Evolutionary conservation across 2,329 filamentous ascomycete genomes (phyloP).

Genomic region (Fusarium falciforme): DNA sequence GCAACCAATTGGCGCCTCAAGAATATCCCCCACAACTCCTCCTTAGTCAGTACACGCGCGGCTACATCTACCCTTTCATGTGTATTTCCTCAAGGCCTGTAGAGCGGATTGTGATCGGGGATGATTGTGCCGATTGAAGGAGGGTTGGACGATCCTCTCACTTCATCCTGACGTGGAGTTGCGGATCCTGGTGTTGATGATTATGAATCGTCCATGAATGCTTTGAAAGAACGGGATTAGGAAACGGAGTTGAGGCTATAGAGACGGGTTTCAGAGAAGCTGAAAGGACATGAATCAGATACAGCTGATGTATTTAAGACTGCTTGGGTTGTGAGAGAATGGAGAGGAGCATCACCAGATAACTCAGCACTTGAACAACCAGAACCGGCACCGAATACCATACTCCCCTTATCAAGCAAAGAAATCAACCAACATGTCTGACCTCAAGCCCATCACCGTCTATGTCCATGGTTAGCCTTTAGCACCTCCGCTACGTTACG

Average conservation of each 20-base stretch:
- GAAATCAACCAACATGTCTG: slow-evolving; percentile 16
- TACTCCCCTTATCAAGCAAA: background rate
- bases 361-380: background rate
- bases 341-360: background rate
- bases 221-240: background rate
- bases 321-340: background rate
- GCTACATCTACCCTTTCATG: background rate
- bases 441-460: slow-evolving; percentile 28
- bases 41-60: background rate
- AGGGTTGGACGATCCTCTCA: background rate
- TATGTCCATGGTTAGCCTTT: slow-evolving; percentile 26
- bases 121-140: background rate
- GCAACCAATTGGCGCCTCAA: background rate
- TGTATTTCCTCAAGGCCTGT: background rate
- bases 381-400: background rate
- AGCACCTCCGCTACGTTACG: background rate
- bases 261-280: background rate
- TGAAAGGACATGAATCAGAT: background rate
- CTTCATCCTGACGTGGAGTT: background rate
- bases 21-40: background rate
- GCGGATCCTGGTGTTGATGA: background rate
- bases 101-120: background rate
- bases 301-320: background rate
- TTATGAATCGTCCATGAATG: background rate
- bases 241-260: background rate